Evolutionary conservation across 805 yeast species (phyloP).

Genomic region (Metschnikowia hibisci): DNA sequence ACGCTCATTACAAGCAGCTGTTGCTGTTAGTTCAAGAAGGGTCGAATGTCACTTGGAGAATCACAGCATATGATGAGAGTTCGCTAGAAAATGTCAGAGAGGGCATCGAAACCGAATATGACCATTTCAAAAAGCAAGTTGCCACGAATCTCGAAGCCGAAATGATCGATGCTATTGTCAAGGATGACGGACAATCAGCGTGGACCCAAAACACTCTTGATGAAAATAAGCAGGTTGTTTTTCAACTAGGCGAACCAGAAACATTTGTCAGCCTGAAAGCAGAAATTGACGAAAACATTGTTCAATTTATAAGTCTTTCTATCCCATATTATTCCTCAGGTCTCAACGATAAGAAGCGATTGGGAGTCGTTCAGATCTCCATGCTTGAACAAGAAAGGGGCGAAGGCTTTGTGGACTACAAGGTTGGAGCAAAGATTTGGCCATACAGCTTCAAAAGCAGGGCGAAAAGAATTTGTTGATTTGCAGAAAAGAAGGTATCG

Average conservation of each 20-base stretch:
- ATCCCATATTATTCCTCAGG: conserved; percentile 28
- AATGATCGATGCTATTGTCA: conserved; percentile 27
- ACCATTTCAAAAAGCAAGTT: conserved; percentile 29
- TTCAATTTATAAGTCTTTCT: conserved; percentile 31
- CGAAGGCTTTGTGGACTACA: conserved; percentile 4
- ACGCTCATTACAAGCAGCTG: conserved; percentile 14
- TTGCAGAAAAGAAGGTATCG: neutral
- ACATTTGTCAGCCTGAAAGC: conserved; percentile 21
- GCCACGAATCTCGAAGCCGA: conserved; percentile 22
- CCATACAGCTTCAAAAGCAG: conserved; percentile 9
- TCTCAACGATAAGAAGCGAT: conserved; percentile 19
- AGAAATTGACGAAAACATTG: conserved; percentile 10
- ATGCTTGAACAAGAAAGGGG: conserved; percentile 22
- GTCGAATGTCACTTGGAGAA: conserved; percentile 7
- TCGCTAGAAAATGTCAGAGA: conserved; percentile 25
- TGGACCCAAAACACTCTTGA: conserved; percentile 22
- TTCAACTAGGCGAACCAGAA: conserved; percentile 19
- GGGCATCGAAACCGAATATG: conserved; percentile 39
- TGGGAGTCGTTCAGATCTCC: conserved; percentile 33
- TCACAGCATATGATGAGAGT: conserved; percentile 32
- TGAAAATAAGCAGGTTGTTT: conserved; percentile 30
- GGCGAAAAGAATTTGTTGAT: conserved; percentile 6
- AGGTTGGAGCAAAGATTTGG: conserved; percentile 13
- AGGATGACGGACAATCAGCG: conserved; percentile 5
- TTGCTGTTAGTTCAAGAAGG: conserved; percentile 11